Percentiles rank a stretch among this genome's conserved stretches.
phyloP scores from a whole-genome alignment of 148 eudicot genomes.

The Selenicereus undatus region DNA sequence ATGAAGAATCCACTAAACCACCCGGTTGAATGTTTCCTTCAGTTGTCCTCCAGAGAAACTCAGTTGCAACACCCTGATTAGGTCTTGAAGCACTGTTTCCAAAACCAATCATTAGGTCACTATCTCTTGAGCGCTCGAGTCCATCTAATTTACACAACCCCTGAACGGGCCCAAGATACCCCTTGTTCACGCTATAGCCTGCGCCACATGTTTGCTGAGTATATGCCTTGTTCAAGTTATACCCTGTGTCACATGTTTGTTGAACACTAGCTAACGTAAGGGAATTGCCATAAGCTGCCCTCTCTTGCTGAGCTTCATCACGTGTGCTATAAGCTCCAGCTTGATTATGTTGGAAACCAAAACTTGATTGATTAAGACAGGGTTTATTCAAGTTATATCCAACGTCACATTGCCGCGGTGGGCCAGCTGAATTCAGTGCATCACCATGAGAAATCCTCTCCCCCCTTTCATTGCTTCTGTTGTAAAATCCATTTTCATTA shows the following conservation, averaged over 20 bases:
- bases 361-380: conserved; percentile 39
- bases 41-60: conserved; percentile 59
- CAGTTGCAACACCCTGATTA: conserved; percentile 42
- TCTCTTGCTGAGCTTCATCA: conserved; percentile 43
- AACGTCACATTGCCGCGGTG: conserved; percentile 27
- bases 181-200: conserved; percentile 45
- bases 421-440: conserved; percentile 26
- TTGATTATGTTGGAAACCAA: conserved; percentile 38
- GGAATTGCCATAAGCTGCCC: conserved; percentile 41
- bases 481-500: conserved; percentile 26
- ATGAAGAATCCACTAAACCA: conserved; percentile 47
- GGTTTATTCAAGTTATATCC: conserved; percentile 37
- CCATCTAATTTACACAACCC: conserved; percentile 45
- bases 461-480: conserved; percentile 22
- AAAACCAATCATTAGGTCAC: conserved; percentile 64
- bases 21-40: conserved; percentile 47
- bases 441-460: conserved; percentile 29
- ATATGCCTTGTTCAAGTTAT: conserved; percentile 44
- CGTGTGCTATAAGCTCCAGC: conserved; percentile 34
- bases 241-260: conserved; percentile 41
- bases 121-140: conserved; percentile 42
- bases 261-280: conserved; percentile 50
- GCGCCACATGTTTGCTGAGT: conserved; percentile 37
- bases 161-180: conserved; percentile 42
- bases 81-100: conserved; percentile 41